Base-by-base conservation (phyloP, 805 yeast species). In the Tetrapisispora arboricola region DNA sequence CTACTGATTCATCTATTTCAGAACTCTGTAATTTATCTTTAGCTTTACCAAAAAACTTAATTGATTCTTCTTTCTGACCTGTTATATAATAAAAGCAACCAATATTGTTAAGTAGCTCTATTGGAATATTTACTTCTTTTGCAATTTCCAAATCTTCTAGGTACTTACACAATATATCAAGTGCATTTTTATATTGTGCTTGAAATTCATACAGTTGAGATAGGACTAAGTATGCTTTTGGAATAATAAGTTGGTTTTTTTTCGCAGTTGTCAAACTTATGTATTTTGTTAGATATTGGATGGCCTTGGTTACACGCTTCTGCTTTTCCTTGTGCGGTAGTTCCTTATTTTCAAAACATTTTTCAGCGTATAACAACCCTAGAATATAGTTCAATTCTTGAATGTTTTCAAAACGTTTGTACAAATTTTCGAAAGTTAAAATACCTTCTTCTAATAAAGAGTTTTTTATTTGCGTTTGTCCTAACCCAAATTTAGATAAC, bases 391-490 rank as follows among this genome's bases (percentile, higher is more conserved):
- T 72, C 2, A 83, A 80, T 60, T 88, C 96, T 32, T 80, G 65
- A 38, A 82, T 71, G 53, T 78, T 80, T 18, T 84, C 80, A 51
- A 78, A 72, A 15, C 72, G 65, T 49, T 80, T 77, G 42, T 79
- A 71, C 34, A 85, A 67, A 34, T 75, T 74, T 57, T 90, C 97
- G 53, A 85, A 83, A 0, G 95, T 78, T 47, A 88, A 71, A 48
- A 82, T 76, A 11, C 97, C 92, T 57, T 88, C 96, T 51, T 84
- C 87, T 10, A 74, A 57, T 31, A 82, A 75, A 36, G 79, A 80
- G 56, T 88, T 79, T 40, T 77, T 71, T 40, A 81, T 73, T 55
- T 86, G 87, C 2, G 95, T 73, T 58, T 86, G 94, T 1, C 94
- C 95, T 43, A 83, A 71, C 24, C 96, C 97, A 41, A 88, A 66